These are phyloP conservation scores for Penicillium nordicum DNA, from an alignment of 2,329 filamentous ascomycete genomes.

Conservation along the genomic window DNA sequence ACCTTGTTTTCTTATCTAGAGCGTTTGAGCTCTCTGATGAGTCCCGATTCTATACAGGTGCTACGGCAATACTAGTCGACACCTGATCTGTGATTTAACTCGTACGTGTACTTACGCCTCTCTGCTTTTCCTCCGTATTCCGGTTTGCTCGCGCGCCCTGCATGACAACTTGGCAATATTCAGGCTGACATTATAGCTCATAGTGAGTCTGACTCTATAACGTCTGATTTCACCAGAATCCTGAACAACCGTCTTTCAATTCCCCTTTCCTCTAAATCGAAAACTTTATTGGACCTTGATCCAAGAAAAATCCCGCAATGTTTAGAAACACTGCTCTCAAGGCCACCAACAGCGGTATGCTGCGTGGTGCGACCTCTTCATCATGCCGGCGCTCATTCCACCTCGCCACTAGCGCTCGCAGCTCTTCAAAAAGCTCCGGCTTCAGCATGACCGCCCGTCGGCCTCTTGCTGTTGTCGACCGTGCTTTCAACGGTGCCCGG, in stretches of 20 bases:
- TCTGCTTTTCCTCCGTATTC: slow-evolving; percentile 28
- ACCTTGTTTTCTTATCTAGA: slow-evolving; percentile 23
- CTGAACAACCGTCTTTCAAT: not conserved
- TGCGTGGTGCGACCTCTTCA: slow-evolving; percentile 35
- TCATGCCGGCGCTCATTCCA: slow-evolving; percentile 34
- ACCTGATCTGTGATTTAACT: slow-evolving; percentile 31
- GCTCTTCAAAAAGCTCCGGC: slow-evolving; percentile 33
- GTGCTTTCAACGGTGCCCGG: slow-evolving; percentile 43
- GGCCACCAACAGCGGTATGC: slow-evolving; percentile 38
- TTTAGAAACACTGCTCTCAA: slow-evolving; percentile 40
- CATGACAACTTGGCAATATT: slow-evolving; percentile 20
- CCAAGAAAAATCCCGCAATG: slow-evolving; percentile 36
- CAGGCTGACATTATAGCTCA: slow-evolving; percentile 2
- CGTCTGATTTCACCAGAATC: slow-evolving; percentile 6
- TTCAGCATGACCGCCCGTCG: slow-evolving; percentile 39
- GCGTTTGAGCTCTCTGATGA: slow-evolving; percentile 41
- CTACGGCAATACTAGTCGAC: slow-evolving; percentile 42
- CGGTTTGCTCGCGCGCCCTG: slow-evolving; percentile 17
- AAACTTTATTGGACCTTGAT: slow-evolving; percentile 9
- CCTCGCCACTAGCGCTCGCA: slow-evolving; percentile 32
- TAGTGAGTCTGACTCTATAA: slow-evolving; percentile 2
- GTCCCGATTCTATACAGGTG: slow-evolving; percentile 38
- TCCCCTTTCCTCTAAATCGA: slow-evolving; percentile 4
- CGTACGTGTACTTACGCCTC: slow-evolving; percentile 17
- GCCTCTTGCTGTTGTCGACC: slow-evolving; percentile 43